Evolutionary conservation across 768 basidiomycete species (phyloP).

Genomic region (Tremella mesenterica): DNA sequence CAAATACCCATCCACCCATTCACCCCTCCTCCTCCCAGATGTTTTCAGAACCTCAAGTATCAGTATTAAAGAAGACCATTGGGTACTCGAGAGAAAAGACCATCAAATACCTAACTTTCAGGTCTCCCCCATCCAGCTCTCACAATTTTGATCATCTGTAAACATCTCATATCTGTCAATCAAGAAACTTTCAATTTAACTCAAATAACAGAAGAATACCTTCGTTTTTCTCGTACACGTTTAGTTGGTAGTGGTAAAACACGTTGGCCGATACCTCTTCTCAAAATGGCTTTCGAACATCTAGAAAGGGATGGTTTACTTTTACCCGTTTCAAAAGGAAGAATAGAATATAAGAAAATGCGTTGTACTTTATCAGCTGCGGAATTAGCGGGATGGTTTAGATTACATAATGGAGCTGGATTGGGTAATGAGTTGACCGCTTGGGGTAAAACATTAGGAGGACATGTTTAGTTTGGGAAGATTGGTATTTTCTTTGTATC

Average conservation of each 20-base stretch:
- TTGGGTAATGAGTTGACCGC: slow-evolving; percentile 37
- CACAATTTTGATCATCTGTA: slow-evolving; percentile 75
- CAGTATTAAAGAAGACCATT: no score
- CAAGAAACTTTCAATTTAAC: slow-evolving; percentile 80
- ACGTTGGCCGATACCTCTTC: slow-evolving; percentile 31
- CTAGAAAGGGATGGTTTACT: slow-evolving; percentile 57
- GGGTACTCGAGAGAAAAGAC: no score
- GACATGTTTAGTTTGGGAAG: slow-evolving; percentile 31
- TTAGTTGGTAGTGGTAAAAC: slow-evolving; percentile 42
- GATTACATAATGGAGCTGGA: slow-evolving; percentile 33
- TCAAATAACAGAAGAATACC: slow-evolving; percentile 63
- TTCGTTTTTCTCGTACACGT: slow-evolving; percentile 54
- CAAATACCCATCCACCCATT: no score
- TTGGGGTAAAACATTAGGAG: slow-evolving; percentile 44
- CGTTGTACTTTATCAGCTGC: slow-evolving; percentile 58
- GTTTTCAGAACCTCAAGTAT: no score
- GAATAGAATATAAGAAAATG: slow-evolving; percentile 67
- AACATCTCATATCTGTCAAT: slow-evolving; percentile 67
- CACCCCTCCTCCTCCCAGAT: no score
- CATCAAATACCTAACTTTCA: no score
- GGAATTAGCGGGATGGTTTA: slow-evolving; percentile 50
- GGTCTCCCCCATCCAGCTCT: slow-evolving; percentile 66
- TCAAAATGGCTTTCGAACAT: slow-evolving; percentile 67
- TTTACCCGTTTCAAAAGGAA: slow-evolving; percentile 48
- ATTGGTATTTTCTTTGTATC: no score